A percentile compares a stretch with the other conserved stretches of the same genome.
These are phyloP conservation scores for Fusarium tuaranense DNA, from an alignment of 2,329 filamentous ascomycete species.

Conservation along the genomic window DNA sequence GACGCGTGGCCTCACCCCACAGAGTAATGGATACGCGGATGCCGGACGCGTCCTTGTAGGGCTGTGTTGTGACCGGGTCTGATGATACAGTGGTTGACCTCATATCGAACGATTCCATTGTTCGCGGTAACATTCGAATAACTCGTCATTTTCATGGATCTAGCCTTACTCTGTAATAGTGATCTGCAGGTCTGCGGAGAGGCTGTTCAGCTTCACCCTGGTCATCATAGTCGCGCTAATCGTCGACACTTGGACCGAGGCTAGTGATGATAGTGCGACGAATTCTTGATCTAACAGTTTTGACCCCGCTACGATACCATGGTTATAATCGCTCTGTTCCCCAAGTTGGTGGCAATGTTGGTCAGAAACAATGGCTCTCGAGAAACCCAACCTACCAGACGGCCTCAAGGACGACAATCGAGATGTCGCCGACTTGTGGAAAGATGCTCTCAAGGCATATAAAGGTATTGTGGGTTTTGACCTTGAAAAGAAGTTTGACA, in stretches of 20 bases:
- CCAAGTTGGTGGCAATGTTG: neutral
- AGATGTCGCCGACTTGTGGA: slow-evolving; percentile 48
- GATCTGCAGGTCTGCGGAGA: neutral
- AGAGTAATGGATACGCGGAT: neutral
- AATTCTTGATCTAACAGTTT: neutral
- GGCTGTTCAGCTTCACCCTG: neutral
- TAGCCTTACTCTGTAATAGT: neutral
- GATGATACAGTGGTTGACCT: neutral
- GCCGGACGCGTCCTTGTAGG: neutral
- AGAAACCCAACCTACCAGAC: slow-evolving; percentile 15
- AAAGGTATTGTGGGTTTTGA: slow-evolving; percentile 49
- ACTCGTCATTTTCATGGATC: neutral
- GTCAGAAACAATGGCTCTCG: neutral
- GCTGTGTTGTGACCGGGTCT: neutral
- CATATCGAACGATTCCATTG: neutral
- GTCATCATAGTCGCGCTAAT: neutral
- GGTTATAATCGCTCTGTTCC: neutral
- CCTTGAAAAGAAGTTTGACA: slow-evolving; percentile 45
- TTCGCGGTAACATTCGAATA: neutral
- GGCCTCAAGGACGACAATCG: slow-evolving; percentile 41
- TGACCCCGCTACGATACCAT: neutral
- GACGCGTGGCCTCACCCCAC: neutral
- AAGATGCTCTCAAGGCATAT: slow-evolving; percentile 47
- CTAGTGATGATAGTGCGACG: neutral
- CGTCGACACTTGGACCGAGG: neutral